These are phyloP conservation scores for Claviceps pusilla DNA, from an alignment of 2,329 filamentous ascomycete genomes.

Conservation along the genomic window DNA sequence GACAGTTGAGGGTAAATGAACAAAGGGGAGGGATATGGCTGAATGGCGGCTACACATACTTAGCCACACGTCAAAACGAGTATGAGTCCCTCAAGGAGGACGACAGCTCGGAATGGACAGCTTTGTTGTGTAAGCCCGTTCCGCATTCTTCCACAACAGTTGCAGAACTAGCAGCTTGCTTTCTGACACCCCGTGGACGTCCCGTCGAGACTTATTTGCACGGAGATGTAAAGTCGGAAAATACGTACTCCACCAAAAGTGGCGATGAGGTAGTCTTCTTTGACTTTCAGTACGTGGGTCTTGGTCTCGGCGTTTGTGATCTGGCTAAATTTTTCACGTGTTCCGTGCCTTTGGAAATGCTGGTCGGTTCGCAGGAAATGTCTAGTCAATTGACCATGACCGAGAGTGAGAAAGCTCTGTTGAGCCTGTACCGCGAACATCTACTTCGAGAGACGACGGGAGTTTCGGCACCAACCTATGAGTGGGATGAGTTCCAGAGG, in stretches of 20 bases:
- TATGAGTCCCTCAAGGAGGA: constrained; percentile 33
- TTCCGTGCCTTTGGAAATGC: constrained; percentile 41
- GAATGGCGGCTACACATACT: constrained; percentile 55
- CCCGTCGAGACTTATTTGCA: constrained; percentile 44
- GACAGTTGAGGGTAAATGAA: constrained; percentile 5
- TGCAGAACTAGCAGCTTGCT: constrained; percentile 36
- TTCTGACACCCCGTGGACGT: constrained; percentile 31
- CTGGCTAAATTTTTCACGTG: constrained; percentile 53
- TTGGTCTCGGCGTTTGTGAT: constrained; percentile 51
- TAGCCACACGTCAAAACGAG: constrained; percentile 45
- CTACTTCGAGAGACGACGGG: constrained; percentile 14
- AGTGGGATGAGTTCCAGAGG: constrained; percentile 36
- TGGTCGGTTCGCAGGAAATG: constrained; percentile 20
- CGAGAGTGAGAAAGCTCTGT: constrained; percentile 32
- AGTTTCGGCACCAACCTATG: constrained; percentile 22
- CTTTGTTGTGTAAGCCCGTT: constrained; percentile 27
- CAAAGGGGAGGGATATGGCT: constrained; percentile 33
- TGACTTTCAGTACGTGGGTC: constrained; percentile 54
- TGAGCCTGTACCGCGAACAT: constrained; percentile 31
- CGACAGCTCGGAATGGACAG: constrained; percentile 38
- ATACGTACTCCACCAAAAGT: constrained; percentile 40
- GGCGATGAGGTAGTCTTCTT: constrained; percentile 46
- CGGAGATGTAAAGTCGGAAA: constrained; percentile 56
- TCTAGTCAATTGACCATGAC: constrained; percentile 31
- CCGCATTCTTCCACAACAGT: constrained; percentile 18